These are phyloP conservation scores for Esteya vermicola DNA, from an alignment of 2,329 filamentous ascomycete genomes.

Conservation along the genomic window DNA sequence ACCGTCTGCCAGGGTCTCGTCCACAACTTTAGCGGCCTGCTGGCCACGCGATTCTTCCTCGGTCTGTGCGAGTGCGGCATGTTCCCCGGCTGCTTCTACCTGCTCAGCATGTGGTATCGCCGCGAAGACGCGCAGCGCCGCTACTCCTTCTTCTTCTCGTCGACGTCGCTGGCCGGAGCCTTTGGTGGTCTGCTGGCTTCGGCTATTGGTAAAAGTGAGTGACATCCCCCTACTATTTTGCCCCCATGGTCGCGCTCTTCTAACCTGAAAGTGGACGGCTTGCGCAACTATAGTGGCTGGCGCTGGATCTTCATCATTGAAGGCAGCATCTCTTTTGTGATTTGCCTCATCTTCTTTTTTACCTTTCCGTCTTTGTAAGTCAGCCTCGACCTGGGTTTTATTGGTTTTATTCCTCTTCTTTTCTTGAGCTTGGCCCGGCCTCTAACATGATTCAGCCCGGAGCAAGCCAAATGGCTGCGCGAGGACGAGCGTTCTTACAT, in stretches of 20 bases:
- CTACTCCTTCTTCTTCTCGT: constrained; percentile 88
- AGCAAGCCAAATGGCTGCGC: constrained; percentile 57
- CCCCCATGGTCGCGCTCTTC: too few relatives aligned
- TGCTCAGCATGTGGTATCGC: constrained; percentile 83
- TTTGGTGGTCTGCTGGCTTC: constrained; percentile 78
- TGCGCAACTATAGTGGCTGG: constrained; percentile 58
- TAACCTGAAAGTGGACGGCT: constrained; percentile 42
- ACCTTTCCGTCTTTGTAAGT: constrained; percentile 51
- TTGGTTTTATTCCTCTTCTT: neutral
- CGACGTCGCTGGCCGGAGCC: constrained; percentile 63
- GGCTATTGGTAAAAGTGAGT: constrained; percentile 63
- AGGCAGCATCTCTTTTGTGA: constrained; percentile 47
- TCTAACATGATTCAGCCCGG: constrained; percentile 27
- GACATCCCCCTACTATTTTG: too few relatives aligned
- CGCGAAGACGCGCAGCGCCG: constrained; percentile 79
- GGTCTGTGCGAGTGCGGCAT: constrained; percentile 44
- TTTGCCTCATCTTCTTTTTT: constrained; percentile 52
- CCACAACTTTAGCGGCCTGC: constrained; percentile 18
- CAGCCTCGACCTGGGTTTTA: too few relatives aligned
- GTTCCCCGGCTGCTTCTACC: constrained; percentile 60
- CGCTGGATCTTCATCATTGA: constrained; percentile 76
- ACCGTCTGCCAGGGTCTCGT: constrained; percentile 18
- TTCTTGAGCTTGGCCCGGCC: too few relatives aligned
- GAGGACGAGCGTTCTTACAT: constrained; percentile 56
- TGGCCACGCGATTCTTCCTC: constrained; percentile 23